Conservation (phyloP, 2,329 filamentous ascomycete species). For the Calcarisporium arbuscula region DNA sequence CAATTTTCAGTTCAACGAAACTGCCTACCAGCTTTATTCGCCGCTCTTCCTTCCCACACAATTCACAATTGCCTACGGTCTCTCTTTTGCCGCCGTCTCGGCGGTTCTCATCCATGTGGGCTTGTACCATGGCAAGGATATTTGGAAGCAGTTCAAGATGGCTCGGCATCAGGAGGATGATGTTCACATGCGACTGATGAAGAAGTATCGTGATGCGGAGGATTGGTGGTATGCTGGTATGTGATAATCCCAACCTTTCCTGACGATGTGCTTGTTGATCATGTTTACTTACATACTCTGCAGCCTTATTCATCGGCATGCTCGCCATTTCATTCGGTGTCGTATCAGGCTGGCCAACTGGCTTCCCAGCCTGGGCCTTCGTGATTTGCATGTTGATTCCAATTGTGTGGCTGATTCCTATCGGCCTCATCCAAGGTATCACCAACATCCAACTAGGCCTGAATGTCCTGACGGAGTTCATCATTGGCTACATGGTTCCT, state of each 20-base stretch:
- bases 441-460: slow-evolving; percentile 59
- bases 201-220: slow-evolving; percentile 52
- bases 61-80: slow-evolving; percentile 53
- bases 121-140: slow-evolving; percentile 49
- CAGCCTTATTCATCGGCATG: slow-evolving; percentile 45
- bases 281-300: slow-evolving; percentile 1
- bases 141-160: slow-evolving; percentile 48
- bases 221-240: slow-evolving; percentile 53
- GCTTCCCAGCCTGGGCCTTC: slow-evolving; percentile 52
- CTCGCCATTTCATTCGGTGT: slow-evolving; percentile 48
- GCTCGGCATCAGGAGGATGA: slow-evolving; percentile 52
- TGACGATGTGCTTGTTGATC: too few relatives aligned
- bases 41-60: slow-evolving; percentile 59
- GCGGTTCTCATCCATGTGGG: slow-evolving; percentile 52
- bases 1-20: slow-evolving; percentile 52
- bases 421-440: slow-evolving; percentile 55
- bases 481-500: slow-evolving; percentile 67
- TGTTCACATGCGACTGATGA: slow-evolving; percentile 55
- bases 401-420: slow-evolving; percentile 52
- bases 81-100: slow-evolving; percentile 62
- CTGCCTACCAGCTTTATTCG: slow-evolving; percentile 57
- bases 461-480: slow-evolving; percentile 67
- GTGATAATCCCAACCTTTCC: slow-evolving; percentile 30
- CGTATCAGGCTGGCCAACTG: slow-evolving; percentile 48
- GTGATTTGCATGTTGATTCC: slow-evolving; percentile 52